Base-by-base conservation (phyloP, 2,329 filamentous ascomycete species). In the Xylaria polymorpha region DNA sequence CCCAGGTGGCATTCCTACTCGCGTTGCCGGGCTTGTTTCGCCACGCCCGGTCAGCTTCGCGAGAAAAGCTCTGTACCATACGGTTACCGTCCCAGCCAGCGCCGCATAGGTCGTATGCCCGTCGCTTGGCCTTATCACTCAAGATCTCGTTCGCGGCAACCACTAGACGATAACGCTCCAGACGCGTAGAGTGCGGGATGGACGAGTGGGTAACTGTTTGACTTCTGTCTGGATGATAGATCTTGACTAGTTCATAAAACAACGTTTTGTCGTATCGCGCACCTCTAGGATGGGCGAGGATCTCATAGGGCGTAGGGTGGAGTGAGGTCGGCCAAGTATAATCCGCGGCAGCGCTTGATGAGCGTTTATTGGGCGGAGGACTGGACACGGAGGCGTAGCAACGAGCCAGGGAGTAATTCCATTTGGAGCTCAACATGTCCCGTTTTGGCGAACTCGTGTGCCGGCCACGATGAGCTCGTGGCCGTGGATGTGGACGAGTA, bases 241-340 rank as follows among this genome's bases (percentile, higher is more conserved):
- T 85, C 83, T 98, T 99, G 67, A 97, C 96, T 61, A 99, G 88
- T 77, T 95, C 88, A 80, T 97, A 96, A 85, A 94, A 99, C 68
- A 89, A 89, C 51, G 86, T 83, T 81, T 99, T 98, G 71, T 88
- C 91, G 80, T 99, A 98, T 1, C 89, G 87, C 15, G 88, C 89
- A 66, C 84, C 83, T 74, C 83, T 87, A 39, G 81, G 80, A 62
- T 80, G 75, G 69, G 87, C 85, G 76, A 98, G 90, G 77, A 99
- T 93, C 77, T 98, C 93, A 82, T 99, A 98, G 0, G 96, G 96
- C 0, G 94, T 95, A 0, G 92, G 93, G 48, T 85, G 77, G 22
- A 77, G 70, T 6, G 79, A 77, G 5, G 79, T 77, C 2, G 87
- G 87, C 87, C 87, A 89, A 35, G 60, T 53, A 67, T 74, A 72